Evolutionary conservation across 1,139 yeast species (phyloP), one percentile per base, ranked within the genome.

Genomic region (Suhomyces taliae): DNA sequence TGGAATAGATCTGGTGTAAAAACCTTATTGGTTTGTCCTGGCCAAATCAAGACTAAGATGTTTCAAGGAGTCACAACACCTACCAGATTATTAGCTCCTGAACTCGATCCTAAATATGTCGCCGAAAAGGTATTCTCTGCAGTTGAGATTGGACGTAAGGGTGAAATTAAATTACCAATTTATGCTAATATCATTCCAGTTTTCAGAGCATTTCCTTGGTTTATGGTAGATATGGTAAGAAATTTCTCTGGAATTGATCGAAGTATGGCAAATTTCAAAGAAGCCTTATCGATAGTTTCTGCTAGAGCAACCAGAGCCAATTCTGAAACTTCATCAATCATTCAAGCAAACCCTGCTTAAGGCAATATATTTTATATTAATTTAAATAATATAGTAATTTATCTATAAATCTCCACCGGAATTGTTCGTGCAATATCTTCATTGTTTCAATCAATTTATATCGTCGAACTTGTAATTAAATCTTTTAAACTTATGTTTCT

Each of bases 21-120:
- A 55, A 86, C 96, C 0, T 67, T 91, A 46, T 70, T 91, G 37
- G 76, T 91, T 0, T 85, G 95, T 57, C 96, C 97, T 0, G 98
- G 99, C 0, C 97, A 91, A 61, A 64, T 91, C 50, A 77, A 74
- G 45, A 89, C 97, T 0, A 59, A 65, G 6, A 78, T 91, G 88
- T 91, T 91, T 61, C 70, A 68, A 32, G 82, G 84, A 3, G 87
- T 91, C 6, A 55, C 64, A 29, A 85, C 96, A 0, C 97, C 97
- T 0, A 83, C 88, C 5, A 66, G 74, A 2, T 51, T 85, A 4
- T 62, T 90, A 14, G 98, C 98, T 0, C 98, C 97, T 0, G 88
- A 87, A 53, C 69, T 90, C 41, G 85, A 84, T 31, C 90, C 95
- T 0, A 58, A 58, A 10, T 71, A 72, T 49, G 86, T 90, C 9